Conservation (phyloP, 1,139 yeast genomes). For the Debaryomyces psychrophilus region DNA sequence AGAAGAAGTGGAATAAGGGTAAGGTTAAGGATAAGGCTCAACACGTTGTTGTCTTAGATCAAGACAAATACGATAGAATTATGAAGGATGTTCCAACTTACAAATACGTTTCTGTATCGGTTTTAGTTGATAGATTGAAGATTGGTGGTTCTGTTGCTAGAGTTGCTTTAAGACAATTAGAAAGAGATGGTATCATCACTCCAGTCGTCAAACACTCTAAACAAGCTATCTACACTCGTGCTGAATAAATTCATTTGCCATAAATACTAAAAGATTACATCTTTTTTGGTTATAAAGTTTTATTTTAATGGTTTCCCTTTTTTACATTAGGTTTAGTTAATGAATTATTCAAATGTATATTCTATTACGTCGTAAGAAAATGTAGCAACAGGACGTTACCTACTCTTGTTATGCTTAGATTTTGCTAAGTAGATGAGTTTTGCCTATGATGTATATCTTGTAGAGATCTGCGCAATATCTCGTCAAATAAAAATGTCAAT, state of each 20-base stretch:
- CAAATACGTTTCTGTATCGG: conserved; percentile 98
- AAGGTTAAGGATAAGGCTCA: conserved; percentile 99
- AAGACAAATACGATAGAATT: conserved; percentile 98
- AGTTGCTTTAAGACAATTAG: conserved; percentile 95
- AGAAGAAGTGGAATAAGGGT: conserved; percentile 99
- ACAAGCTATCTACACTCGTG: conserved; percentile 95
- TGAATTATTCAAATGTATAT: conserved; percentile 12
- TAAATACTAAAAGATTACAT: conserved; percentile 12
- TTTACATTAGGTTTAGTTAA: conserved; percentile 11
- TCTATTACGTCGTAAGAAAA: conserved; percentile 10
- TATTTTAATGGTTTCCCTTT: conserved; percentile 10
- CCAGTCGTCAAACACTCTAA: conserved; percentile 94
- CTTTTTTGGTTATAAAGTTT: conserved; percentile 10
- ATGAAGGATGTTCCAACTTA: conserved; percentile 98
- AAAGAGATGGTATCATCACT: conserved; percentile 92
- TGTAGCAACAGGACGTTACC: too few relatives aligned
- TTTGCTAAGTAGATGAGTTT: not conserved
- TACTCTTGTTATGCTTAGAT: too few relatives aligned
- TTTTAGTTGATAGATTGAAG: conserved; percentile 98
- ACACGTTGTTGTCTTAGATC: conserved; percentile 96
- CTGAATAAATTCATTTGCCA: conserved; percentile 35
- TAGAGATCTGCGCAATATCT: conserved; percentile 1
- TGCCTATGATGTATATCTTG: not conserved
- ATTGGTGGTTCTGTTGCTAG: conserved; percentile 99
- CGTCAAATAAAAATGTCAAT: not conserved